phyloP scores from a whole-genome alignment of 2,329 filamentous ascomycete species.

The Pestalotiopsis sp. region DNA sequence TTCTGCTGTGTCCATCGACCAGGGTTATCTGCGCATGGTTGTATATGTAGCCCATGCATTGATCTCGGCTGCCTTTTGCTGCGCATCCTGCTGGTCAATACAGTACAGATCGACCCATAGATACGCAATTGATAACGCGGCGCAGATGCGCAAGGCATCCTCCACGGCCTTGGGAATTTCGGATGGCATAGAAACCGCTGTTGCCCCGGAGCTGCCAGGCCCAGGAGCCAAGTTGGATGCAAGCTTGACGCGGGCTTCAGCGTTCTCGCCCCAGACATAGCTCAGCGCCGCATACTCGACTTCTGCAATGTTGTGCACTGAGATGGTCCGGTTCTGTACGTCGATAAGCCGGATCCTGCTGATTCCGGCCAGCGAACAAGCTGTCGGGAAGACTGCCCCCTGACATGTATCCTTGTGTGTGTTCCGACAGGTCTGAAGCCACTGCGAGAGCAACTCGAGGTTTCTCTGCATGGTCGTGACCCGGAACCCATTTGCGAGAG shows the following conservation, averaged over 20 bases:
- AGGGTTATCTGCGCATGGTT: background rate
- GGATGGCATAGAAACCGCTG: background rate
- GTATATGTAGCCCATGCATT: conserved; percentile 6
- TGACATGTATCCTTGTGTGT: background rate
- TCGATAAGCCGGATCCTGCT: background rate
- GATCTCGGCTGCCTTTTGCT: background rate
- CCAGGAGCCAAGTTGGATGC: background rate
- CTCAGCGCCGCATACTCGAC: conserved; percentile 4
- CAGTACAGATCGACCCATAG: conserved; percentile 3
- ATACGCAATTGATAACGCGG: background rate
- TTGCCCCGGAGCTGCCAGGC: background rate
- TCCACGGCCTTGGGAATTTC: background rate
- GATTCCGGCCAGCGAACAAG: background rate
- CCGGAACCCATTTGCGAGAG: background rate
- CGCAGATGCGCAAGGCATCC: background rate
- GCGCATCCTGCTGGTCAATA: background rate
- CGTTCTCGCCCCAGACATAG: background rate
- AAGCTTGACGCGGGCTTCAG: background rate
- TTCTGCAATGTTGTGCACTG: background rate
- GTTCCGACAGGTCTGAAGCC: background rate
- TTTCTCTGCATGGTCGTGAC: background rate
- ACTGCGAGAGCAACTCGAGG: background rate
- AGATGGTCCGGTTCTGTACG: background rate
- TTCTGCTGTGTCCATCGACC: background rate
- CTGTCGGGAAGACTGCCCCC: background rate